phyloP scores from a whole-genome alignment of 2,329 filamentous ascomycete species.

The Alternaria longipes region DNA sequence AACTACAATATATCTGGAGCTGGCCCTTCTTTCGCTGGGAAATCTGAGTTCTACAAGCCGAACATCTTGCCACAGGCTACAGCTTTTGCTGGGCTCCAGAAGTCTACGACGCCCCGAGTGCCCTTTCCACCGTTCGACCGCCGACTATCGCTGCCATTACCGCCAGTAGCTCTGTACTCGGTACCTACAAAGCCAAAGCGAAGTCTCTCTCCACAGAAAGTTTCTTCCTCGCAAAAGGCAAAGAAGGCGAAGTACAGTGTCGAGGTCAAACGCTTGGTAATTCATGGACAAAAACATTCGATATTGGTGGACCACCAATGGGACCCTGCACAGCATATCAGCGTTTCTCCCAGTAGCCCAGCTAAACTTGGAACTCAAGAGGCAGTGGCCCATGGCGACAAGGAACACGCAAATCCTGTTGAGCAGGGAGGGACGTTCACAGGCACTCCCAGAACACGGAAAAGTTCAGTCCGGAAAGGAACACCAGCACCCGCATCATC shows the following conservation, averaged over 20 bases:
- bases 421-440: background rate
- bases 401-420: background rate
- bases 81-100: background rate
- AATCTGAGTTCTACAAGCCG: background rate
- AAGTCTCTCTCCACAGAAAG: constrained; percentile 13
- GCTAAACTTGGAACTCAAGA: background rate
- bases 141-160: constrained; percentile 15
- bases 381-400: background rate
- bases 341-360: background rate
- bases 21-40: background rate
- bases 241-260: constrained; percentile 1
- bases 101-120: background rate
- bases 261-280: constrained; percentile 26
- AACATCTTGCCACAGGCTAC: background rate
- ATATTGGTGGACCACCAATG: constrained; percentile 35
- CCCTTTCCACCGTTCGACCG: background rate
- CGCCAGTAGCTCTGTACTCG: constrained; percentile 32
- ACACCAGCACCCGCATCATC: background rate
- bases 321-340: constrained; percentile 19
- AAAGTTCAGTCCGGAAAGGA: background rate
- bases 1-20: background rate
- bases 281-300: constrained; percentile 24
- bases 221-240: background rate
- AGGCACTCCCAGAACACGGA: background rate
- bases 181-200: constrained; percentile 27